Base-by-base conservation (phyloP, 2,329 filamentous ascomycete genomes). In the Penicillium vulpinum region DNA sequence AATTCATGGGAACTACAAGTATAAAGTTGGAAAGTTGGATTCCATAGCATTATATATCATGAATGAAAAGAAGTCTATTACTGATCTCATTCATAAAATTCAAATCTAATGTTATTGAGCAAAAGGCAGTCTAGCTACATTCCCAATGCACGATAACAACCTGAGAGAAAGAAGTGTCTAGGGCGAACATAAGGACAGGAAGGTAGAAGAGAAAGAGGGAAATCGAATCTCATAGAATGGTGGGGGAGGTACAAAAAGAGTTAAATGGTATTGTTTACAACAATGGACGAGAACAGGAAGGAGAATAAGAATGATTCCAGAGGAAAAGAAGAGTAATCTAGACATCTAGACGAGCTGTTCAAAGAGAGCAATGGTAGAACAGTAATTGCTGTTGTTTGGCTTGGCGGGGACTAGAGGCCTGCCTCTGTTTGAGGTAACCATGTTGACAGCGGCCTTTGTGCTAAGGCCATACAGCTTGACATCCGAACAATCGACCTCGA, bases 381-480 rank as follows among this genome's bases (percentile, higher is more conserved):
- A 77, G 62, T 70, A 79, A 48, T 70, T 78, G 55, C 73, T 75
- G 56, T 62, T 61, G 52, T 79, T 79, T 7, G 77, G 75, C 28
- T 66, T 67, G 61, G 77, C 67, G 1, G 64, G 67, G 9, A 79
- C 76, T 7, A 78, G 60, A 7, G 64, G 63, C 51, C 67, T 63
- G 8, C 75, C 75, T 28, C 57, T 51, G 0, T 68, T 64, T 8
- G 73, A 75, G 1, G 82, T 86, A 58, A 92, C 76, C 88, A 92
- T 91, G 75, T 90, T 91, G 50, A 83, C 79, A 22, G 85, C 81
- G 4, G 88, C 88, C 79, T 91, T 91, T 60, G 89, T 92, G 76
- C 82, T 89, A 54, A 92, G 74, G 8, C 84, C 89, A 61, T 84
- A 90, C 36, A 92, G 72, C 63, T 85, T 78, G 38, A 91, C 79